Evolutionary conservation across 2,329 filamentous ascomycete species (phyloP).

Genomic region (Hypoxylon sp.): DNA sequence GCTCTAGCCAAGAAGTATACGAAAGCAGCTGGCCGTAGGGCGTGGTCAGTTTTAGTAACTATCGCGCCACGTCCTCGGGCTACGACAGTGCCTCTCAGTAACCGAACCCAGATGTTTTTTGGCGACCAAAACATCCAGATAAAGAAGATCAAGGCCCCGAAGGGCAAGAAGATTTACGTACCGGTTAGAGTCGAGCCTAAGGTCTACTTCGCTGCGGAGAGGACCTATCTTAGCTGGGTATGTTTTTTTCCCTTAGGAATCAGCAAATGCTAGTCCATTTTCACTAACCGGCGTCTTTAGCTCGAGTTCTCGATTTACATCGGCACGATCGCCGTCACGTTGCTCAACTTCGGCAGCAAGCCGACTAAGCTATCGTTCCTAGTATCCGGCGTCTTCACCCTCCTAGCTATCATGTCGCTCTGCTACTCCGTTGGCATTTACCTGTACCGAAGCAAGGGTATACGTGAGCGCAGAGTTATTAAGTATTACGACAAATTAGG

Average conservation of each 20-base stretch:
- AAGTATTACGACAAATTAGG: constrained; percentile 94
- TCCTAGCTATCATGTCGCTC: constrained; percentile 83
- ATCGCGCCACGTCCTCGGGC: constrained; percentile 69
- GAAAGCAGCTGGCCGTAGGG: constrained; percentile 59
- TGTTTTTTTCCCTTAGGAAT: constrained; percentile 54
- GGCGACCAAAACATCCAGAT: constrained; percentile 69
- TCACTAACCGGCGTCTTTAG: constrained; percentile 59
- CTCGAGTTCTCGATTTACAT: constrained; percentile 98
- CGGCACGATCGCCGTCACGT: constrained; percentile 85
- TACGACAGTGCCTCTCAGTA: constrained; percentile 70
- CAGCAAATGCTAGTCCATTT: background rate
- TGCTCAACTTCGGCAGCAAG: constrained; percentile 83
- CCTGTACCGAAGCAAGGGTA: constrained; percentile 88
- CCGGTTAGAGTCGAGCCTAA: constrained; percentile 97
- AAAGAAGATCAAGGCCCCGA: constrained; percentile 79
- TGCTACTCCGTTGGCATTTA: constrained; percentile 88
- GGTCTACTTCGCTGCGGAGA: constrained; percentile 95
- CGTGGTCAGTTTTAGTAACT: constrained; percentile 63
- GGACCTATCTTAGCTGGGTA: constrained; percentile 95
- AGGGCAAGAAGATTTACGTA: constrained; percentile 93
- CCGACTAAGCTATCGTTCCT: constrained; percentile 73
- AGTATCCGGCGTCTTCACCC: constrained; percentile 83
- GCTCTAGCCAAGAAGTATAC: constrained; percentile 68
- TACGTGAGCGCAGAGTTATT: constrained; percentile 85
- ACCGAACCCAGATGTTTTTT: constrained; percentile 68